Evolutionary conservation across 208 protist species (phyloP).

Genomic region (Crithidia sp.): DNA sequence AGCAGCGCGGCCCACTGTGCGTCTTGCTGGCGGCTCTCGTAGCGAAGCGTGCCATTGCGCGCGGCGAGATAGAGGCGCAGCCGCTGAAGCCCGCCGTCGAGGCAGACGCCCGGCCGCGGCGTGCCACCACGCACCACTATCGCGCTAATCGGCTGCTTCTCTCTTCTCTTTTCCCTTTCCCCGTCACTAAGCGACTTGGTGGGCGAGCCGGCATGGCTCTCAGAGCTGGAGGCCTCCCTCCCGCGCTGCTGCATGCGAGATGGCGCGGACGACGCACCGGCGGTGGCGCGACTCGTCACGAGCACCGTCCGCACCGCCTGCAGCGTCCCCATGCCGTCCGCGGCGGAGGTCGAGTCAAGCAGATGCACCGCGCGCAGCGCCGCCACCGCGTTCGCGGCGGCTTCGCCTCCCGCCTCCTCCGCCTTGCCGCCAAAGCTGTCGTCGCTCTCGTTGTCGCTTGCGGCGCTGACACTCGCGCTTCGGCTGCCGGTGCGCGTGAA

Average conservation of each 20-base stretch:
- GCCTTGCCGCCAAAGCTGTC: not conserved
- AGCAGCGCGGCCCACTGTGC: conserved; percentile 27
- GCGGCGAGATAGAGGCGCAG: conserved; percentile 25
- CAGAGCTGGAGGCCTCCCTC: no score
- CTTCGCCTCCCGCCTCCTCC: not conserved
- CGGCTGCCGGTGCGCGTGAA: not conserved
- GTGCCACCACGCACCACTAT: not conserved
- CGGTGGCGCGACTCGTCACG: no score
- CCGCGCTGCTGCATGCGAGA: no score
- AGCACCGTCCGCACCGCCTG: no score
- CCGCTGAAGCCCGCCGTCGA: conserved; percentile 22
- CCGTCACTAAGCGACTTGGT: no score
- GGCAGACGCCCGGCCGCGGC: conserved; percentile 12
- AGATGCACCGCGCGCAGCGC: conserved; percentile 8
- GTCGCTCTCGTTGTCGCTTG: not conserved
- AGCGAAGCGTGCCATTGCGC: conserved; percentile 30
- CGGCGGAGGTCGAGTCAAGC: no score
- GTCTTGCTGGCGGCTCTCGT: conserved; percentile 31
- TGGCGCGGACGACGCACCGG: no score
- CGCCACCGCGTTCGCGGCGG: conserved; percentile 2
- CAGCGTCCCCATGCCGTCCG: no score
- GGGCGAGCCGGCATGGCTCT: no score
- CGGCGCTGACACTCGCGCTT: not conserved
- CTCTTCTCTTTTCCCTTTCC: not conserved
- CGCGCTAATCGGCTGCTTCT: not conserved